Percentiles rank a stretch among this genome's conserved stretches.
Conservation (phyloP, 2,329 filamentous ascomycete species). For the Ceratocystiopsis sp. region DNA sequence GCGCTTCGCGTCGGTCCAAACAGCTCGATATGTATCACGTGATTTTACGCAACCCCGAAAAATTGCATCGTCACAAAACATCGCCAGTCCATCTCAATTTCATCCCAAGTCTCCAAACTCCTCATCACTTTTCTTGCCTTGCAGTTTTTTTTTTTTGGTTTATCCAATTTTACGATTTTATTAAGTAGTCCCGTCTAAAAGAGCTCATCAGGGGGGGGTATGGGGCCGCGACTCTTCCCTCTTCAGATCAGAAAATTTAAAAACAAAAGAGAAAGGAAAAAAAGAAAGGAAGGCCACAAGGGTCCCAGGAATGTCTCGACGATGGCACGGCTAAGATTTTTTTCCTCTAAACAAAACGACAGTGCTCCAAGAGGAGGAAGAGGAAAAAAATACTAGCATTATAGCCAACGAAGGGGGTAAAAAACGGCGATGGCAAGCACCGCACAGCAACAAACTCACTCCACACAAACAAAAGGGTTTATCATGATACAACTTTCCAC, state of each 20-base stretch:
- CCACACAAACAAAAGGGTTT: no score
- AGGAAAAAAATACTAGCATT: no score
- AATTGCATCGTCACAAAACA: not conserved
- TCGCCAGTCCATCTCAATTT: conserved; percentile 1
- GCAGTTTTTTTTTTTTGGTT: not conserved
- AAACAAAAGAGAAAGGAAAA: conserved; percentile 16
- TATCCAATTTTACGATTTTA: conserved; percentile 22
- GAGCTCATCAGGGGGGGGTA: conserved; percentile 12
- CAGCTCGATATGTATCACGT: no score
- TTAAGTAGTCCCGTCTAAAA: conserved; percentile 22
- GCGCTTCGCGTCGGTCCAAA: no score
- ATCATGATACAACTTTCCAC: conserved; percentile 2
- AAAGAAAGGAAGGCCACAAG: not conserved
- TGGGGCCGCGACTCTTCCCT: conserved; percentile 11
- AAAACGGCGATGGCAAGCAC: no score
- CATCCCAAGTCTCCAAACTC: not conserved
- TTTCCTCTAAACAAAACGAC: no score
- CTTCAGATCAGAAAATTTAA: conserved; percentile 16
- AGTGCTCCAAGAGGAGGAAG: no score
- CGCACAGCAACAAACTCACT: no score
- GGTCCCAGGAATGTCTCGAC: no score
- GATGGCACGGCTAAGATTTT: no score
- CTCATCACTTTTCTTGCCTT: not conserved
- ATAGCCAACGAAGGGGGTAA: no score
- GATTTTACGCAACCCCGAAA: no score